Conservation (phyloP, 257 asterid genomes). For the Capsicum baccatum region DNA sequence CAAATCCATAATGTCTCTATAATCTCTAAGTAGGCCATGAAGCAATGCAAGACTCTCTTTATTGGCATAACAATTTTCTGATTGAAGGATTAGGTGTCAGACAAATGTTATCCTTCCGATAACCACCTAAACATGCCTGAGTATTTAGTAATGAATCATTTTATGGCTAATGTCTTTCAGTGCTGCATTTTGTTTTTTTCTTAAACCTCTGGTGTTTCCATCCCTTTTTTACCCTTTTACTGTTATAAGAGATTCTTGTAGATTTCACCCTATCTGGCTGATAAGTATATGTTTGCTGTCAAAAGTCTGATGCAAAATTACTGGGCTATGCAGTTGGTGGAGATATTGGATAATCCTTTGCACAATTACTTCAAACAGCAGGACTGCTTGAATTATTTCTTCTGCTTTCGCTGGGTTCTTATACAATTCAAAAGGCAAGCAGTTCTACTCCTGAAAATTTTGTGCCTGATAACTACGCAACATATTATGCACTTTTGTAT, state of each 20-base stretch:
- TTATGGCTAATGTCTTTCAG: neutral
- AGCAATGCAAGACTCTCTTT: constrained; percentile 2
- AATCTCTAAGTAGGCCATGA: neutral
- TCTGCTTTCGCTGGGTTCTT: constrained; percentile 98
- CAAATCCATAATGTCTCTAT: constrained; percentile 5
- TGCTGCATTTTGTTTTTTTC: constrained; percentile 20
- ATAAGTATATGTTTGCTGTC: constrained; percentile 4
- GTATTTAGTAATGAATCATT: neutral
- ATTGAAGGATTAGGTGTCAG: constrained; percentile 19
- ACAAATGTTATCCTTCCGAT: constrained; percentile 17
- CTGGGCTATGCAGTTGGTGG: constrained; percentile 77
- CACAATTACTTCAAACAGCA: constrained; percentile 83
- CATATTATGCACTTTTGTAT: constrained; percentile 13
- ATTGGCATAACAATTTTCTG: neutral
- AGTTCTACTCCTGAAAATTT: neutral
- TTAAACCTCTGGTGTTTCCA: neutral
- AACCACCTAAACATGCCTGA: neutral
- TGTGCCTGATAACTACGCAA: neutral
- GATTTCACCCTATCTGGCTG: constrained; percentile 14
- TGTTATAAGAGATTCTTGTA: neutral
- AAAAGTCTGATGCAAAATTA: constrained; percentile 20
- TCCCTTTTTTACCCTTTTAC: constrained; percentile 23
- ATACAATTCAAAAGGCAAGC: constrained; percentile 97
- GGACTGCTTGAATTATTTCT: constrained; percentile 95
- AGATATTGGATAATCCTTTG: constrained; percentile 83